phyloP scores from a whole-genome alignment of 495 filamentous ascomycete genomes.

The Friedmanniomyces endolithicus region DNA sequence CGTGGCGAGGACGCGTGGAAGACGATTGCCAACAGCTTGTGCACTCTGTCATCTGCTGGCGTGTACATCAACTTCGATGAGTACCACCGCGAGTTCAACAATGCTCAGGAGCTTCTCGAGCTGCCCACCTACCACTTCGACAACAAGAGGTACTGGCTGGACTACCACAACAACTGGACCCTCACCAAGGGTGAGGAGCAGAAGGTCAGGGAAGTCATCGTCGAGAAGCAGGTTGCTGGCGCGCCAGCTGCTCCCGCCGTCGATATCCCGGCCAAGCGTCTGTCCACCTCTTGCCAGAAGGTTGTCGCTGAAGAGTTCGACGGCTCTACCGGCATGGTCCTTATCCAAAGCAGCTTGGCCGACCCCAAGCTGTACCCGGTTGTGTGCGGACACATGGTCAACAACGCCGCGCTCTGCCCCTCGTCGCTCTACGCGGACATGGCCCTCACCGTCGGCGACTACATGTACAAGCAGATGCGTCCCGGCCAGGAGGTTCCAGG shows the following conservation, averaged over 20 bases:
- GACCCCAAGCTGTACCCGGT: constrained; percentile 29
- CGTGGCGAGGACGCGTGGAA: constrained; percentile 38
- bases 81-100: constrained; percentile 36
- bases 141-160: constrained; percentile 41
- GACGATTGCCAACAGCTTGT: constrained; percentile 32
- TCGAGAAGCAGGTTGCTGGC: constrained; percentile 20
- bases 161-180: constrained; percentile 39
- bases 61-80: constrained; percentile 37
- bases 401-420: constrained; percentile 33
- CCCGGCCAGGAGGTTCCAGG: constrained; percentile 28
- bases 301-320: constrained; percentile 31
- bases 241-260: constrained; percentile 19
- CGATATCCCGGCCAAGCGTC: constrained; percentile 25
- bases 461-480: constrained; percentile 34
- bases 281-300: constrained; percentile 33
- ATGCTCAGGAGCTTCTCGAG: constrained; percentile 30
- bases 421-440: constrained; percentile 40
- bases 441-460: constrained; percentile 38
- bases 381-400: constrained; percentile 34
- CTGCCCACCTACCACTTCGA: constrained; percentile 40
- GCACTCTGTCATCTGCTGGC: constrained; percentile 31
- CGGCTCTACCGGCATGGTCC: constrained; percentile 28
- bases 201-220: constrained; percentile 15
- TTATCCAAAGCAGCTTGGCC: constrained; percentile 31
- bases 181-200: constrained; percentile 37